Evolutionary conservation across 2,329 filamentous ascomycete species (phyloP).

Genomic region (Hypoxylon sp.): DNA sequence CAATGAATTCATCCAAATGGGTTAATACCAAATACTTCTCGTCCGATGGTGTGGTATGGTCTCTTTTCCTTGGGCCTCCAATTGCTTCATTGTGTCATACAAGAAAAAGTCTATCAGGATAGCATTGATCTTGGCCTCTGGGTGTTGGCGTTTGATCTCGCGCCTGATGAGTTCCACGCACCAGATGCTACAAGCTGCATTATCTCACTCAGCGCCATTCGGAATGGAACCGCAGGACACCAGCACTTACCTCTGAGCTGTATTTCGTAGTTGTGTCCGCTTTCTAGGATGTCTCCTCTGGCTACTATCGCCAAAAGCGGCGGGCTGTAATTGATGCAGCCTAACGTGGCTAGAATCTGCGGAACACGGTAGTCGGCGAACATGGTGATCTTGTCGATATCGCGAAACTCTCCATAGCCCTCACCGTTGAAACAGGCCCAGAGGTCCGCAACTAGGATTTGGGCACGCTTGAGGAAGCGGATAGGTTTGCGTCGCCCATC

Average conservation of each 20-base stretch:
- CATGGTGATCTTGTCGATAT: slow-evolving; percentile 97
- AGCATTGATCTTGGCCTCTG: slow-evolving; percentile 82
- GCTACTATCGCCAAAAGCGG: slow-evolving; percentile 80
- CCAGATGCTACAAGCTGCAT: slow-evolving; percentile 89
- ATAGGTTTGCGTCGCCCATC: slow-evolving; percentile 78
- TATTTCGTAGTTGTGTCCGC: slow-evolving; percentile 84
- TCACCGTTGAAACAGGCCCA: slow-evolving; percentile 96
- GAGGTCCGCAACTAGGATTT: slow-evolving; percentile 94
- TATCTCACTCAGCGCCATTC: slow-evolving; percentile 25
- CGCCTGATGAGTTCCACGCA: slow-evolving; percentile 89
- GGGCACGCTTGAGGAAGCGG: slow-evolving; percentile 91
- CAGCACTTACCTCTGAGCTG: slow-evolving; percentile 81
- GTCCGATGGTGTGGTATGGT: slow-evolving; percentile 88
- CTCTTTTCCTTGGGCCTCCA: slow-evolving; percentile 75
- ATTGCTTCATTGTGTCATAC: slow-evolving; percentile 92
- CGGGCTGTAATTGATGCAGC: slow-evolving; percentile 88
- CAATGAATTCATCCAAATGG: slow-evolving; percentile 20
- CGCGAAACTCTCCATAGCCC: slow-evolving; percentile 83
- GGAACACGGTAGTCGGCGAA: slow-evolving; percentile 98
- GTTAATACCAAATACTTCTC: slow-evolving; percentile 92
- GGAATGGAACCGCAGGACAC: slow-evolving; percentile 3
- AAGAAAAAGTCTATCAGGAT: slow-evolving; percentile 97
- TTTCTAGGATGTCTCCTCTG: slow-evolving; percentile 74
- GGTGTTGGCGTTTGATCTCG: slow-evolving; percentile 82
- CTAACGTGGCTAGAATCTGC: slow-evolving; percentile 88